Base-by-base conservation (phyloP, 208 protist species). In the Leishmania braziliensis region DNA sequence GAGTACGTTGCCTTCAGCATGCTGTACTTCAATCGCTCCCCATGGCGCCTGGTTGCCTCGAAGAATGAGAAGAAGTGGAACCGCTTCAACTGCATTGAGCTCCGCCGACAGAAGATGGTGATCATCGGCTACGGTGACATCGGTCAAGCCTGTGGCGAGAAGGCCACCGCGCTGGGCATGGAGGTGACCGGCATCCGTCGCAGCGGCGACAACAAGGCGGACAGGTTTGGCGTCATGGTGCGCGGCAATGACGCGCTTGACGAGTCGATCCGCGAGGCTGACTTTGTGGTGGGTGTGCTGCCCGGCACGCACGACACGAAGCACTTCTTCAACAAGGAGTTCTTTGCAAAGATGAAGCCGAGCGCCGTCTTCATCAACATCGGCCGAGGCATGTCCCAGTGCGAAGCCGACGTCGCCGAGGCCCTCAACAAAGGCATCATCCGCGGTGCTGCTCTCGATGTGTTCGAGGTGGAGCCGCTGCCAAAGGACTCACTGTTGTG, bases 111-210 rank as follows among this genome's bases (percentile, higher is more conserved):
- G 86, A 96, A 90, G 78, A 75, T 94, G 16, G 91, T 90, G 12
- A 89, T 98, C 60, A 81, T 97, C 74, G 95, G 95, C 77, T 98
- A 96, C 87, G 93, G 95, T 74, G 83, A 92, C 82, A 97, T 98
- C 80, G 93, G 92, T 20, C 82, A 89, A 76, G 84, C 86, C 39
- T 90, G 83, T 29, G 92, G 84, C 48, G 78, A 87, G 78, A 79
- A 86, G 33, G 83, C 85, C 16, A 83, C 63, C 2, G 80, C 78
- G 16, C 75, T 98, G 36, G 93, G 91, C 26, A 95, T 98, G 93
- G 36, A 96, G 46, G 92, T 93, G 69, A 93, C 90, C 2, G 94
- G 92, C 63, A 90, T 94, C 46, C 88, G 88, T 63, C 92, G 89
- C 84, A 90, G 78, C 63, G 86, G 76, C 8, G 50, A 74, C 43